Evolutionary conservation across 352 stramenopile genomes (phyloP).

Genomic region (Albugo laibachii): DNA sequence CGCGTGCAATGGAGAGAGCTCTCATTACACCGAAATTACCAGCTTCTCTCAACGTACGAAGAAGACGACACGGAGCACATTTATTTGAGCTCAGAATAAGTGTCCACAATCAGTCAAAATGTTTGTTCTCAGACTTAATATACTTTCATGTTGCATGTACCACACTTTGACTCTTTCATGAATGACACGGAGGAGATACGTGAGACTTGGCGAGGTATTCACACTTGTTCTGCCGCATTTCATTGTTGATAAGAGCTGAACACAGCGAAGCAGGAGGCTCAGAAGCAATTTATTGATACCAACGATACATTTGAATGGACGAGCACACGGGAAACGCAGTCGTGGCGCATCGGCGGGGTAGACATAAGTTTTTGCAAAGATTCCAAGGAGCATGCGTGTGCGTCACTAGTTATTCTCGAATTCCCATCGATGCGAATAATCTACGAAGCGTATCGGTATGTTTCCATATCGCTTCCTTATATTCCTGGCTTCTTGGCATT

Average conservation of each 20-base stretch:
- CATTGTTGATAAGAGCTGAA: no score
- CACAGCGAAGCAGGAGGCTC: no score
- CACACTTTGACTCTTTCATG: no score
- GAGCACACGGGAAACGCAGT: background rate
- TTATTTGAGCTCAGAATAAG: slow-evolving; percentile 47
- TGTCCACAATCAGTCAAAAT: no score
- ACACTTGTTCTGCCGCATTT: no score
- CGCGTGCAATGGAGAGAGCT: slow-evolving; percentile 43
- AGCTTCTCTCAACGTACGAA: slow-evolving; percentile 59
- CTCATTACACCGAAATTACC: slow-evolving; percentile 35
- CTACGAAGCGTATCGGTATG: slow-evolving; percentile 73
- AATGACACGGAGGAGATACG: no score
- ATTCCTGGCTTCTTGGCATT: slow-evolving; percentile 69
- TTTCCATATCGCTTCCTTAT: slow-evolving; percentile 57
- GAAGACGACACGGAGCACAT: slow-evolving; percentile 51
- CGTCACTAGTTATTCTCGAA: slow-evolving; percentile 56
- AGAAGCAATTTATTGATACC: no score
- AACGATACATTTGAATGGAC: no score
- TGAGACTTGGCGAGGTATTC: no score
- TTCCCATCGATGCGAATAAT: slow-evolving; percentile 37
- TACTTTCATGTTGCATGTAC: no score
- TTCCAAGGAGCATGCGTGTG: slow-evolving; percentile 60
- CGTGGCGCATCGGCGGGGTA: slow-evolving; percentile 41
- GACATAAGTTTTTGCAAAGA: slow-evolving; percentile 74
- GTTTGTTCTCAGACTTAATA: no score